phyloP scores from a whole-genome alignment of 106 monocot species.

The Posidonia australis region DNA sequence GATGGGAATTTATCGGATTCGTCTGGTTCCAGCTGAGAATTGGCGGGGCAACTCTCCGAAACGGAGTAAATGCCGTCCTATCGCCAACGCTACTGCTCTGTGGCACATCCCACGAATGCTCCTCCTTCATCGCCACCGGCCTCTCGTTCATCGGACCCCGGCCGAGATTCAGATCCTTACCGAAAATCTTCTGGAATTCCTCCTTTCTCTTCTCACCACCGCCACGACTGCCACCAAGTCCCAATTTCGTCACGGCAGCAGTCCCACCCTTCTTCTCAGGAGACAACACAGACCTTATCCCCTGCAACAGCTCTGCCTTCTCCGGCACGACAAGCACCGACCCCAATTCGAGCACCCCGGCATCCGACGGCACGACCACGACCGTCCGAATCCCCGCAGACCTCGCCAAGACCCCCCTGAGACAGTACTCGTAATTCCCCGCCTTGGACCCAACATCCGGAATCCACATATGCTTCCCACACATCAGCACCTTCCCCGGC shows the following conservation, averaged over 20 bases:
- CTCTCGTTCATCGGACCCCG: neutral
- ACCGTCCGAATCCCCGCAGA: slow-evolving; percentile 51
- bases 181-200: slow-evolving; percentile 34
- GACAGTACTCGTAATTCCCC: slow-evolving; percentile 26
- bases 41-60: slow-evolving; percentile 5
- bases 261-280: slow-evolving; percentile 16
- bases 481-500: slow-evolving; percentile 42
- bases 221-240: neutral
- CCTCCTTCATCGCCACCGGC: slow-evolving; percentile 10
- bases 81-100: slow-evolving; percentile 6
- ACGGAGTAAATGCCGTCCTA: slow-evolving; percentile 9
- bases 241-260: neutral
- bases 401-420: slow-evolving; percentile 39
- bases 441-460: slow-evolving; percentile 13
- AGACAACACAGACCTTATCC: slow-evolving; percentile 30
- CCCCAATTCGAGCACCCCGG: slow-evolving; percentile 57
- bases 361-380: slow-evolving; percentile 46
- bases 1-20: slow-evolving; percentile 3
- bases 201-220: slow-evolving; percentile 3
- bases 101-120: slow-evolving; percentile 17
- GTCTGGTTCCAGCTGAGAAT: slow-evolving; percentile 30
- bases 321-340: slow-evolving; percentile 24
- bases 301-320: slow-evolving; percentile 25
- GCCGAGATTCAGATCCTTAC: slow-evolving; percentile 40
- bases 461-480: slow-evolving; percentile 59